Conservation (phyloP, 2,329 filamentous ascomycete genomes). For the Trichoderma atroviride region DNA sequence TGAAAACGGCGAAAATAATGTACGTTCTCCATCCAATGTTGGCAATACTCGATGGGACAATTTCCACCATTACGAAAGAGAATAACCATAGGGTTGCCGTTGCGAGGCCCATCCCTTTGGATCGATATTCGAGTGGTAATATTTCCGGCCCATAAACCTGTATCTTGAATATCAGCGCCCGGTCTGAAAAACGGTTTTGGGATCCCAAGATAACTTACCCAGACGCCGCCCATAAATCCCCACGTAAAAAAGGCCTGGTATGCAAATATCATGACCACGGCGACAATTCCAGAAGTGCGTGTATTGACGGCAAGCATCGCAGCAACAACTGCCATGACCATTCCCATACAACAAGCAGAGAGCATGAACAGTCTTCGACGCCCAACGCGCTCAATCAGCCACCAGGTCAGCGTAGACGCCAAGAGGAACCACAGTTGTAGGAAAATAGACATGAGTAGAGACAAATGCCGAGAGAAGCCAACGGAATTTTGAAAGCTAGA, state of each 20-base stretch:
- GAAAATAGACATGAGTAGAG: constrained; percentile 55
- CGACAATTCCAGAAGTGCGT: constrained; percentile 42
- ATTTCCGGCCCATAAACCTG: constrained; percentile 37
- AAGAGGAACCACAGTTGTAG: constrained; percentile 51
- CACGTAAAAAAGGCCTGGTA: constrained; percentile 47
- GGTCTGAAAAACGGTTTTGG: not conserved
- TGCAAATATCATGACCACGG: constrained; percentile 46
- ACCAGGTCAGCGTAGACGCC: constrained; percentile 49
- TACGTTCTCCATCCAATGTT: constrained; percentile 36
- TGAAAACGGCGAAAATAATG: constrained; percentile 37
- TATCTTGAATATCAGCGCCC: not conserved
- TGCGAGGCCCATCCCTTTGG: constrained; percentile 39
- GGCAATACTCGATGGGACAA: constrained; percentile 30
- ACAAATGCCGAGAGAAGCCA: constrained; percentile 46
- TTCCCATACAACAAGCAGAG: constrained; percentile 46
- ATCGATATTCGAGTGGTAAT: constrained; percentile 37
- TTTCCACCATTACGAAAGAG: constrained; percentile 36
- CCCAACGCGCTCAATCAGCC: constrained; percentile 51
- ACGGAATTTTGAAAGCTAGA: constrained; percentile 47
- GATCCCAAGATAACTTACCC: constrained; percentile 38
- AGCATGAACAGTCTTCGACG: constrained; percentile 46
- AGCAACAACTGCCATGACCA: constrained; percentile 46
- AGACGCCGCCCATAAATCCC: constrained; percentile 43
- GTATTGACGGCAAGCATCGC: constrained; percentile 42
- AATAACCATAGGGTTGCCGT: constrained; percentile 42